phyloP scores from a whole-genome alignment of 345 rosid species.

The Ricinus communis region DNA sequence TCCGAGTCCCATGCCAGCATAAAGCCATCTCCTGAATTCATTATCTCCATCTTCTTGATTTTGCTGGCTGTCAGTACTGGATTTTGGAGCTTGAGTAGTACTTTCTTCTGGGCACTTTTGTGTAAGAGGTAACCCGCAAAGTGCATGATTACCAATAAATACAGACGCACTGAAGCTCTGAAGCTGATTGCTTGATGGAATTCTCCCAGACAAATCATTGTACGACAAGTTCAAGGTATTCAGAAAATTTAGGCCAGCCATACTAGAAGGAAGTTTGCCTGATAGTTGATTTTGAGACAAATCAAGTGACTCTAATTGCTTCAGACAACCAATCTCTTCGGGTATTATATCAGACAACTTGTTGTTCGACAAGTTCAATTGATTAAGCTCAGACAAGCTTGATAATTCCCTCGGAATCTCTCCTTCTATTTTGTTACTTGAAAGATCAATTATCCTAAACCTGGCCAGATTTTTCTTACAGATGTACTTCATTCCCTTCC shows the following conservation, averaged over 20 bases:
- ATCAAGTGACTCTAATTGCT: background rate
- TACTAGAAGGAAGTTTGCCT: background rate
- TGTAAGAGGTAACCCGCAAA: background rate
- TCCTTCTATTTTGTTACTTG: background rate
- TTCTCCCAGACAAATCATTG: conserved; percentile 6
- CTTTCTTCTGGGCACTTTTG: background rate
- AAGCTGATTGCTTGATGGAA: conserved; percentile 11
- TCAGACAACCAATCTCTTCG: background rate
- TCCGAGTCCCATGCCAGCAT: background rate
- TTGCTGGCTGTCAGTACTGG: too few species aligned
- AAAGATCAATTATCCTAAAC: background rate
- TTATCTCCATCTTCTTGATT: background rate
- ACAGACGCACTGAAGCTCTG: background rate
- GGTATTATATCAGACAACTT: background rate
- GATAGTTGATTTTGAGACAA: conserved; percentile 2
- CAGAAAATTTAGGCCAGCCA: background rate
- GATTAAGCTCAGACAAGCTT: background rate
- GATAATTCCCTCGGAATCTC: background rate
- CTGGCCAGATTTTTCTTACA: background rate
- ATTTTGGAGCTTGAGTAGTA: background rate
- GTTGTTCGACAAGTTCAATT: conserved; percentile 2
- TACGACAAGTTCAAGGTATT: conserved; percentile 8
- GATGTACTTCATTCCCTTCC: background rate
- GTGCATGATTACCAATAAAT: background rate
- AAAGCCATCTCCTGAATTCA: background rate